Evolutionary conservation across 495 filamentous ascomycete species (phyloP).

Genomic region (Penicillium alfredii): DNA sequence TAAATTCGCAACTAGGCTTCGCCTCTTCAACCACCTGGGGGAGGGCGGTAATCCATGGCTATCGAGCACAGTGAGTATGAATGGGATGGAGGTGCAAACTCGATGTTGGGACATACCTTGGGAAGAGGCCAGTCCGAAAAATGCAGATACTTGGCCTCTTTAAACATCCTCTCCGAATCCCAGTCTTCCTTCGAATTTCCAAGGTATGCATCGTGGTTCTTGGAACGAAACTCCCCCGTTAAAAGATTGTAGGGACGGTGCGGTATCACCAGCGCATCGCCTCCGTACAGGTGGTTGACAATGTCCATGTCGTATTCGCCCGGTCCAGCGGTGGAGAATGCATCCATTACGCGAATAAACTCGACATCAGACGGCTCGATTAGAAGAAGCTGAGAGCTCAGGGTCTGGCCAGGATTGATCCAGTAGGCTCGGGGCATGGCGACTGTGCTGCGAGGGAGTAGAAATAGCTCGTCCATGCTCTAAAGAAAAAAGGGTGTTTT

Average conservation of each 20-base stretch:
- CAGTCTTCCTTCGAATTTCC: conserved; percentile 49
- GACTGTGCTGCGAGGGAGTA: conserved; percentile 45
- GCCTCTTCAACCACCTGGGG: too few species aligned
- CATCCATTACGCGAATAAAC: conserved; percentile 42
- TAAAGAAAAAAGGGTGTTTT: conserved; percentile 14
- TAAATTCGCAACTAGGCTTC: too few species aligned
- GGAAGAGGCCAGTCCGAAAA: conserved; percentile 67
- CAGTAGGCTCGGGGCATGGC: conserved; percentile 61
- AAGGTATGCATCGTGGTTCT: conserved; percentile 49
- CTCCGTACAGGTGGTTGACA: conserved; percentile 54
- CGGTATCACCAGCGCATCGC: conserved; percentile 56
- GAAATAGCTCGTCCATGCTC: conserved; percentile 59
- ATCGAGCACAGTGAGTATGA: too few species aligned
- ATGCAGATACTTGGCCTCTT: conserved; percentile 61
- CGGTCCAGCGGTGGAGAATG: too few species aligned
- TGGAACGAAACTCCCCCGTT: conserved; percentile 55
- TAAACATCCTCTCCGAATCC: conserved; percentile 51
- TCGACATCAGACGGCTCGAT: conserved; percentile 45
- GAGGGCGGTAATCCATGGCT: too few species aligned
- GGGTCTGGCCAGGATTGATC: conserved; percentile 38
- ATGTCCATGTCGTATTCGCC: conserved; percentile 36
- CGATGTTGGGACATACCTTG: conserved; percentile 46
- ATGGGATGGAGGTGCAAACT: too few species aligned
- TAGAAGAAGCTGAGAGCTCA: conserved; percentile 52
- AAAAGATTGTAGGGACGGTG: conserved; percentile 59